Conservation (phyloP, 2,329 filamentous ascomycete species). For the Fusarium tjaetaba region DNA sequence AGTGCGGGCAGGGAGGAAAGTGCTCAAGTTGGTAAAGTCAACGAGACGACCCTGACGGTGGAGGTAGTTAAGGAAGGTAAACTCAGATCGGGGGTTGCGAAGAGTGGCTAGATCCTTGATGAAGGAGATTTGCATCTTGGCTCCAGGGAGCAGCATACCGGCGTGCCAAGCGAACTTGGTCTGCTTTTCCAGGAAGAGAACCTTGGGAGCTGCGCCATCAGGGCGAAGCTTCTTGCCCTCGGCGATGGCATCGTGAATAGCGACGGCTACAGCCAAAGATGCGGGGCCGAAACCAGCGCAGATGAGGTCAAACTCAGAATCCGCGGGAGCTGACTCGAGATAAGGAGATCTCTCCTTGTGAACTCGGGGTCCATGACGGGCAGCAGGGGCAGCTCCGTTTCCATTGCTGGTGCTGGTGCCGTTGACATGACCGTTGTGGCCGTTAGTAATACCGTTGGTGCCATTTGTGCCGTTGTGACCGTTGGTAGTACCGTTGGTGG, state of each 20-base stretch:
- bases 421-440: conserved; percentile 19
- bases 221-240: conserved; percentile 55
- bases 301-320: conserved; percentile 82
- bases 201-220: conserved; percentile 66
- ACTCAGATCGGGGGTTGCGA: conserved; percentile 86
- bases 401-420: conserved; percentile 39
- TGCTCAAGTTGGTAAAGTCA: conserved; percentile 89
- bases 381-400: conserved; percentile 31
- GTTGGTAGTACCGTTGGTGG: conserved; percentile 35
- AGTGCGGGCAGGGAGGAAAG: conserved; percentile 84
- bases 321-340: conserved; percentile 48
- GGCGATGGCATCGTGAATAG: conserved; percentile 82
- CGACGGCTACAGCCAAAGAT: conserved; percentile 87
- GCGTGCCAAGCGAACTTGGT: conserved; percentile 88
- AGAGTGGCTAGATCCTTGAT: conserved; percentile 94
- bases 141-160: conserved; percentile 92
- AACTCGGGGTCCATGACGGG: conserved; percentile 31
- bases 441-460: conserved; percentile 22
- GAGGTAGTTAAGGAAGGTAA: conserved; percentile 96
- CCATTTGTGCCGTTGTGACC: conserved; percentile 11
- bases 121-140: conserved; percentile 98
- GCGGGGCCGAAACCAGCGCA: conserved; percentile 95
- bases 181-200: conserved; percentile 91
- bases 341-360: conserved; percentile 40
- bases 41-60: conserved; percentile 83